Base-by-base conservation (phyloP, 2,329 filamentous ascomycete genomes). In the Parastagonospora avenae region DNA sequence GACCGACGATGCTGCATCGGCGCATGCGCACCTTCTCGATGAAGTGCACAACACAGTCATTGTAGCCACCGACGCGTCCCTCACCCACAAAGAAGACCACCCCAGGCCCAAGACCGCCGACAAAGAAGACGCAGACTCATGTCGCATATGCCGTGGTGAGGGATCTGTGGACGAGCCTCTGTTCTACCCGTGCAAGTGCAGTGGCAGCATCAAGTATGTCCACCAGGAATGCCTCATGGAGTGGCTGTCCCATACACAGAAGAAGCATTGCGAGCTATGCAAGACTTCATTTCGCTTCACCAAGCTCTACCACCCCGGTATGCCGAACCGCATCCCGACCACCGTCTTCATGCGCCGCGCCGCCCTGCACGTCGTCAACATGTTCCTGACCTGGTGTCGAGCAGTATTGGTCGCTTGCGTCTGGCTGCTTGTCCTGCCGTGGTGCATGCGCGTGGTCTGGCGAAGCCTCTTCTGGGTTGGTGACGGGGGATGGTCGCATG, bases 181-280 rank as follows among this genome's bases (percentile, higher is more conserved):
- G 33, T 99, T 96, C 79, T 94, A 95, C 71, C 94, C 94, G 5
- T 99, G 94, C 86, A 97, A 97, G 80, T 99, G 94, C 79, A 97
- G 91, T 70, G 94, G 94, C 50, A 97, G 93, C 77, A 99, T 99
- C 78, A 97, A 96, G 78, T 96, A 89, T 68, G 94, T 99, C 55
- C 94, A 99, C 74, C 94, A 99, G 76, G 90, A 95, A 72, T 99
- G 94, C 73, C 79, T 99, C 75, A 96, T 99, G 89, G 92, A 97
- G 76, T 99, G 94, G 94, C 82, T 99, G 16, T 93, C 92, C 42
- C 95, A 99, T 75, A 97, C 94, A 1, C 92, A 99, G 73, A 99
- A 99, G 84, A 97, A 97, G 75, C 90, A 99, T 79, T 99, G 95
- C 81, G 94, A 99, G 79, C 86, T 99, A 31, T 99, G 94, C 85